Evolutionary conservation across 1,139 yeast genomes (phyloP).

Genomic region (Taphrina pruni): DNA sequence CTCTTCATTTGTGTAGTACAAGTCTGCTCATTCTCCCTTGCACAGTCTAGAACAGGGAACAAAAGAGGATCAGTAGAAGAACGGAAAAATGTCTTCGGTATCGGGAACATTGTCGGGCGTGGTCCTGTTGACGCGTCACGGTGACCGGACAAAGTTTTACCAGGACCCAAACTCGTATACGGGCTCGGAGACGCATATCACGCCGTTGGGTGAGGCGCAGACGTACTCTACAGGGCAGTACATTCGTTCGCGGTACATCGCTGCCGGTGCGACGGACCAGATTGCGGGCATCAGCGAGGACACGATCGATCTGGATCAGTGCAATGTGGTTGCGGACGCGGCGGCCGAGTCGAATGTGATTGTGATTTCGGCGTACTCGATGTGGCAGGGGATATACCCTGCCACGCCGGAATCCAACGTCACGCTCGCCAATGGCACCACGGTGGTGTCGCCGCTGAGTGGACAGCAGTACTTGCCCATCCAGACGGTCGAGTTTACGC

Average conservation of each 20-base stretch:
- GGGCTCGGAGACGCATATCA: slow-evolving; percentile 33
- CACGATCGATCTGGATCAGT: slow-evolving; percentile 27
- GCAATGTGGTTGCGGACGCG: slow-evolving; percentile 32
- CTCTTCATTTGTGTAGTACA: not conserved
- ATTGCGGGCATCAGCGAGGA: slow-evolving; percentile 36
- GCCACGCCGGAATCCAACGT: slow-evolving; percentile 25
- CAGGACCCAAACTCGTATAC: slow-evolving; percentile 31
- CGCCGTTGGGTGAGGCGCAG: slow-evolving; percentile 35
- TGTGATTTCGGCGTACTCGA: slow-evolving; percentile 36
- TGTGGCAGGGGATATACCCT: slow-evolving; percentile 41
- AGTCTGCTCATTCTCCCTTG: not conserved
- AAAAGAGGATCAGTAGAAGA: no score
- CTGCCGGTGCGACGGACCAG: slow-evolving; percentile 5
- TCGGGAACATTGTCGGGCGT: slow-evolving; percentile 28
- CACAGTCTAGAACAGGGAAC: no score
- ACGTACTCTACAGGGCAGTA: slow-evolving; percentile 31
- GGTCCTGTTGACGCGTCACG: slow-evolving; percentile 48
- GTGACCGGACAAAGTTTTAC: slow-evolving; percentile 38
- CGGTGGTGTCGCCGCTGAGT: slow-evolving; percentile 33
- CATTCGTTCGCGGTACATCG: slow-evolving; percentile 33
- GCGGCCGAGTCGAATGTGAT: slow-evolving; percentile 37
- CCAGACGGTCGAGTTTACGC: slow-evolving; percentile 36
- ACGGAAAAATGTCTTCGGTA: not conserved
- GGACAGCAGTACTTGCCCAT: slow-evolving; percentile 39
- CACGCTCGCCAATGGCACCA: slow-evolving; percentile 38